These are phyloP conservation scores for Ophiostoma australiae DNA, from an alignment of 2,329 filamentous ascomycete species.

Conservation along the genomic window DNA sequence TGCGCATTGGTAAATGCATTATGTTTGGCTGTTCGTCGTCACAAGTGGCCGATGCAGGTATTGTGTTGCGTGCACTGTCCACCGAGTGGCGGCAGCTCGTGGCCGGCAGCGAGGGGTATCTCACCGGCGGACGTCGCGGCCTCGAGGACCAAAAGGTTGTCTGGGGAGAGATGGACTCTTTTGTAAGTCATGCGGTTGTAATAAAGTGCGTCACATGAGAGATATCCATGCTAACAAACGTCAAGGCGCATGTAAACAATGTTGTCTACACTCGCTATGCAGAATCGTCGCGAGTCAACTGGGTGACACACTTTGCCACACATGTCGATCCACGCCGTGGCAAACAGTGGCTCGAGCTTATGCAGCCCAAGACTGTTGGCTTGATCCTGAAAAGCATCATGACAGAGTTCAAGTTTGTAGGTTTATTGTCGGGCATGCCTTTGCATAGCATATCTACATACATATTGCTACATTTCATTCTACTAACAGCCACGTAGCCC, in stretches of 20 bases:
- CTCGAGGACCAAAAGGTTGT: constrained; percentile 63
- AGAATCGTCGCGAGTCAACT: constrained; percentile 75
- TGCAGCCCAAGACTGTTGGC: constrained; percentile 61
- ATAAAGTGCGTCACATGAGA: too few species aligned
- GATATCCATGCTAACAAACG: background rate
- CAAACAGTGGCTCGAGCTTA: constrained; percentile 62
- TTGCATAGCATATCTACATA: background rate
- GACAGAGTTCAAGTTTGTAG: constrained; percentile 81
- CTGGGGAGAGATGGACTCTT: constrained; percentile 79
- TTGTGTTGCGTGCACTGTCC: constrained; percentile 56
- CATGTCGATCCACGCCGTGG: constrained; percentile 57
- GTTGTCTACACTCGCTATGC: constrained; percentile 78
- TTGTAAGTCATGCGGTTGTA: constrained; percentile 33
- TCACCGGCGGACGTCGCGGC: constrained; percentile 59
- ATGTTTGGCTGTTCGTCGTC: constrained; percentile 60
- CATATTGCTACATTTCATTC: too few species aligned
- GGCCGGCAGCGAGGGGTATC: constrained; percentile 69
- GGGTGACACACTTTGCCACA: constrained; percentile 64
- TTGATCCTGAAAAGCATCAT: constrained; percentile 75
- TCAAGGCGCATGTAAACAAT: constrained; percentile 69
- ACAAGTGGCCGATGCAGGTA: constrained; percentile 55
- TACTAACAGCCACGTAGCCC: constrained; percentile 47
- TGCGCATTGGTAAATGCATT: constrained; percentile 68
- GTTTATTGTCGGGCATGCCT: constrained; percentile 32
- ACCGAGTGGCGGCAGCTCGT: constrained; percentile 66